Evolutionary conservation across 2,329 filamentous ascomycete genomes (phyloP).

Genomic region (Alternaria dauci): DNA sequence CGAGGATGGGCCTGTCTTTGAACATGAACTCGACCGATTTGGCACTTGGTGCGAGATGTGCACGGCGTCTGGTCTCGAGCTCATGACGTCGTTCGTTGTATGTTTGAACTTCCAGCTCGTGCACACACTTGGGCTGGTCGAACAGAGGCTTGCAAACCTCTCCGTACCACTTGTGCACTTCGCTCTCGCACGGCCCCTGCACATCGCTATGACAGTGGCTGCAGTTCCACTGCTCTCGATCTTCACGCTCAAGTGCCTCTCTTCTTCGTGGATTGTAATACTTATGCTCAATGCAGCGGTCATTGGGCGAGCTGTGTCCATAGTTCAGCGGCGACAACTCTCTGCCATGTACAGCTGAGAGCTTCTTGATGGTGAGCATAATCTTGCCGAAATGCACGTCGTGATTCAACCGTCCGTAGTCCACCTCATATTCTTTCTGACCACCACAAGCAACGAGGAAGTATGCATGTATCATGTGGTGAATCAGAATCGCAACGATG

Average conservation of each 20-base stretch:
- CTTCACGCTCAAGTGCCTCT: not conserved
- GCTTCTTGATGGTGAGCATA: conserved; percentile 48
- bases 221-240: conserved; percentile 34
- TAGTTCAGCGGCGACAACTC: conserved; percentile 47
- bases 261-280: conserved; percentile 13
- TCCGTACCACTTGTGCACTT: conserved; percentile 46
- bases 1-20: conserved; percentile 45
- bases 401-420: conserved; percentile 50
- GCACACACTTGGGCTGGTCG: conserved; percentile 29
- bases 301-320: conserved; percentile 29
- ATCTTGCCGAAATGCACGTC: conserved; percentile 53
- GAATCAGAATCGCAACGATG: conserved; percentile 51
- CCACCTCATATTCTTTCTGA: conserved; percentile 40
- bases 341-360: conserved; percentile 35
- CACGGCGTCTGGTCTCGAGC: conserved; percentile 41
- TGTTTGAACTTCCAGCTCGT: conserved; percentile 35
- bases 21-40: conserved; percentile 52
- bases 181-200: conserved; percentile 21
- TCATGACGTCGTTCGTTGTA: conserved; percentile 38
- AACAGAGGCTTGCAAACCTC: conserved; percentile 44
- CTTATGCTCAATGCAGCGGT: conserved; percentile 21
- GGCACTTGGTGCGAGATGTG: conserved; percentile 37
- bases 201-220: conserved; percentile 33
- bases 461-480: conserved; percentile 58
- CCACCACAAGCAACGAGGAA: conserved; percentile 55